Percentiles rank a stretch among this genome's conserved stretches.
These are phyloP conservation scores for Starmerella vaccinii DNA, from an alignment of 805 yeast species.

Conservation along the genomic window DNA sequence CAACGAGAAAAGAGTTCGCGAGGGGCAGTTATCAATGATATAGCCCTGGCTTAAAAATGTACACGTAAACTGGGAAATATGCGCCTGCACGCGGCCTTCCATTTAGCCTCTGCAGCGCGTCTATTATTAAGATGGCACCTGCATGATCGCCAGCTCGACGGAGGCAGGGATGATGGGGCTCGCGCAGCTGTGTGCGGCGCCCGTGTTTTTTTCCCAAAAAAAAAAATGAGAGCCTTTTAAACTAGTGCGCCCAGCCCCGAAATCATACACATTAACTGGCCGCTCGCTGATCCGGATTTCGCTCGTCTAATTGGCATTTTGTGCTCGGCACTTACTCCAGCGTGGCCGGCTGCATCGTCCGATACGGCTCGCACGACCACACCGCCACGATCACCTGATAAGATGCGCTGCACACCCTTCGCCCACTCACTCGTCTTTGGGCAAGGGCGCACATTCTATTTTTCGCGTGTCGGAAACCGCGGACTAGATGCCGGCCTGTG, in stretches of 20 bases:
- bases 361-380: background rate
- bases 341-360: background rate
- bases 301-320: no score
- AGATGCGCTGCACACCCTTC: background rate
- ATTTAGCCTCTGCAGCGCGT: constrained; percentile 7
- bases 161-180: background rate
- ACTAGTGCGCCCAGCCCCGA: no score
- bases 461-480: background rate
- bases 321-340: no score
- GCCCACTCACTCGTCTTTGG: background rate
- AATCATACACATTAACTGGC: no score
- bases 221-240: no score
- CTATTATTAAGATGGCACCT: constrained; percentile 3
- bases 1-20: background rate
- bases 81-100: constrained; percentile 2
- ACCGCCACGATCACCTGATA: background rate
- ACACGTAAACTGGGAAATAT: constrained; percentile 5
- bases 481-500: no score
- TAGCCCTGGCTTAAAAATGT: constrained; percentile 4
- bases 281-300: no score
- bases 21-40: background rate
- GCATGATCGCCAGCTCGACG: constrained; percentile 1
- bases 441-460: background rate
- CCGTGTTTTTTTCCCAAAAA: no score
- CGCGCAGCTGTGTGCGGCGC: no score